A percentile compares a stretch with the other conserved stretches of the same genome.
Conservation (phyloP, 805 yeast species). For the Blastobotrys mokoenaii region DNA sequence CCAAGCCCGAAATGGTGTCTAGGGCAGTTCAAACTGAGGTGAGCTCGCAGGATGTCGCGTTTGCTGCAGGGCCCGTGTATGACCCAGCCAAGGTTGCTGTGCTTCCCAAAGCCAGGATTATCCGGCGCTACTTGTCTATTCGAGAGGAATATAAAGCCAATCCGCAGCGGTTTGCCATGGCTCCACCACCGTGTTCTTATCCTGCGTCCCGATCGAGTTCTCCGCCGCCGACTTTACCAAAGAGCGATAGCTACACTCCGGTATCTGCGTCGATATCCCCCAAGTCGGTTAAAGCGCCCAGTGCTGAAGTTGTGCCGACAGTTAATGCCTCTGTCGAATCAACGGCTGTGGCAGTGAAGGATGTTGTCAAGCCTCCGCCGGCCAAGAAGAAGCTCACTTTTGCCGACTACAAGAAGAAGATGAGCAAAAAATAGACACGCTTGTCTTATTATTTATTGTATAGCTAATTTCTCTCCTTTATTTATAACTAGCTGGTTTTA, state of each 20-base stretch:
- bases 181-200: too few relatives aligned
- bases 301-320: neutral
- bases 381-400: constrained; percentile 55
- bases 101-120: too few relatives aligned
- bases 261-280: neutral
- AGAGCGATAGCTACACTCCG: too few relatives aligned
- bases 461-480: neutral
- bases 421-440: neutral
- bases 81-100: too few relatives aligned
- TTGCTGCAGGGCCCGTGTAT: too few relatives aligned
- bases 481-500: neutral
- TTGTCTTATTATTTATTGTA: constrained; percentile 1
- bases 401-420: constrained; percentile 63
- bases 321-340: neutral
- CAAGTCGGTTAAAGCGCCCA: neutral
- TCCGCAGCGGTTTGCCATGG: too few relatives aligned
- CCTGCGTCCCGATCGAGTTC: too few relatives aligned
- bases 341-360: neutral
- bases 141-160: too few relatives aligned
- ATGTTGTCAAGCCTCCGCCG: neutral
- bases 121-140: too few relatives aligned
- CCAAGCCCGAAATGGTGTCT: neutral
- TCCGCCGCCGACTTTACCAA: too few relatives aligned
- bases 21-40: constrained; percentile 9
- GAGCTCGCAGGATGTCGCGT: too few relatives aligned